Evolutionary conservation across 1,284 basidiomycete genomes (phyloP).

Genomic region (Agaricales sp.): DNA sequence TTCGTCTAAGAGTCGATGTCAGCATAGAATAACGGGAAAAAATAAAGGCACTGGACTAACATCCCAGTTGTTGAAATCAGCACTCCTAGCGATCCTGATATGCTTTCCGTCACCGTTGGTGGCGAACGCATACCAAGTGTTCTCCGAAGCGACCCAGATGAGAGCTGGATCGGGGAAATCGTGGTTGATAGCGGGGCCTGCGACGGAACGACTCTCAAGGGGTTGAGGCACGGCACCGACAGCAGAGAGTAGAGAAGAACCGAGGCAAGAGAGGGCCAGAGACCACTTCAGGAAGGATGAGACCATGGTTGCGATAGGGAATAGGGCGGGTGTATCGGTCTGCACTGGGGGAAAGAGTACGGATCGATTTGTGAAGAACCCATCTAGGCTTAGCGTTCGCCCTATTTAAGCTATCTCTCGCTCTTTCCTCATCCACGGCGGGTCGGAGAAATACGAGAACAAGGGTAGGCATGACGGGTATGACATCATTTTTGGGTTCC

Average conservation of each 20-base stretch:
- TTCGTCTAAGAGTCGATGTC: background rate
- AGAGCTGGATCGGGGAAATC: slow-evolving; percentile 15
- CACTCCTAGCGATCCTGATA: background rate
- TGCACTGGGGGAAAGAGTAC: no score
- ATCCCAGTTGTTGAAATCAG: background rate
- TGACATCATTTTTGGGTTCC: no score
- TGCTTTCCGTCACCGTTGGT: background rate
- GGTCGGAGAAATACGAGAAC: no score
- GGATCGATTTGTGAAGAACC: no score
- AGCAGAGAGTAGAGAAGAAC: background rate
- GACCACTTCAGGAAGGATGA: background rate
- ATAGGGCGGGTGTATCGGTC: no score
- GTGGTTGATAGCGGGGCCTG: slow-evolving; percentile 11
- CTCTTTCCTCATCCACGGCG: no score
- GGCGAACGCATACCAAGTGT: slow-evolving; percentile 4
- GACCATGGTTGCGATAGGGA: no score
- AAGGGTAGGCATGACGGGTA: no score
- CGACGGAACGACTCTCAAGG: slow-evolving; percentile 5
- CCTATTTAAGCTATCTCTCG: no score
- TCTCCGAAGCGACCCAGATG: slow-evolving; percentile 8
- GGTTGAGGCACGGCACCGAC: background rate
- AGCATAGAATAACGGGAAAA: background rate
- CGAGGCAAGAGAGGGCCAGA: background rate
- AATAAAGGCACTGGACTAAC: background rate
- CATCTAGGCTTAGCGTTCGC: no score